Base-by-base conservation (phyloP, 139 green algal genomes). In the Chlorella sp. region DNA sequence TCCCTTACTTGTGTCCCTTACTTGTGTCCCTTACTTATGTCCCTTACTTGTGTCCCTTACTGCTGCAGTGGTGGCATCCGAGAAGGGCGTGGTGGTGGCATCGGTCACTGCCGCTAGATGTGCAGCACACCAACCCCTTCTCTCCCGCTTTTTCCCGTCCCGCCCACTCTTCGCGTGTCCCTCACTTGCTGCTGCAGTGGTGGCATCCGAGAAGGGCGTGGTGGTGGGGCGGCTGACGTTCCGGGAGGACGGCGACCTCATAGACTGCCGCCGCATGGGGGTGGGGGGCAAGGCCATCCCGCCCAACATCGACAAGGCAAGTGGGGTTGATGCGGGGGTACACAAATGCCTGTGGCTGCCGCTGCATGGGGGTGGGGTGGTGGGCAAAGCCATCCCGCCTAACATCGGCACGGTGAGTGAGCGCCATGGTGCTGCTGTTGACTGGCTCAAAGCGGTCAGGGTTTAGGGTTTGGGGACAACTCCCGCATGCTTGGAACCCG, bases 271-370 rank as follows among this genome's bases (percentile, higher is more conserved):
- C 30, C 89, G 94, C 48, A 99, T 99, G 97, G 97, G 97, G 36
- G 95, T 99, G 42, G 97, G 97, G 0, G 97, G 97, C 83, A 99
- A 99, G 91, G 97, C 97, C 73, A 99, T 99, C 89, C 97, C 97
- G 24, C 96, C 97, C 4, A 98, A 99, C 92, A 96, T 99, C 21
- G 96, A 99, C 95, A 99, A 99, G 94, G 97, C 96, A 40, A 39
- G 61, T 24, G 26, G 40, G 7, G 32, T 4, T 61, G 79, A 22
- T 15, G 3, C 37, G 2, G 21, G 26, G 32, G 24, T 57, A 16
- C 48, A 57, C 48, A 57, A 57, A 57, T 68, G 60, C 60, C n/a
- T n/a, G n/a, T n/a, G n/a, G n/a, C n/a, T n/a, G n/a, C n/a, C n/a
- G n/a, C n/a, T n/a, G n/a, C n/a, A n/a, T n/a, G n/a, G n/a, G n/a